phyloP scores from a whole-genome alignment of 1,284 basidiomycete genomes.

The Xerocomus nothofagi region DNA sequence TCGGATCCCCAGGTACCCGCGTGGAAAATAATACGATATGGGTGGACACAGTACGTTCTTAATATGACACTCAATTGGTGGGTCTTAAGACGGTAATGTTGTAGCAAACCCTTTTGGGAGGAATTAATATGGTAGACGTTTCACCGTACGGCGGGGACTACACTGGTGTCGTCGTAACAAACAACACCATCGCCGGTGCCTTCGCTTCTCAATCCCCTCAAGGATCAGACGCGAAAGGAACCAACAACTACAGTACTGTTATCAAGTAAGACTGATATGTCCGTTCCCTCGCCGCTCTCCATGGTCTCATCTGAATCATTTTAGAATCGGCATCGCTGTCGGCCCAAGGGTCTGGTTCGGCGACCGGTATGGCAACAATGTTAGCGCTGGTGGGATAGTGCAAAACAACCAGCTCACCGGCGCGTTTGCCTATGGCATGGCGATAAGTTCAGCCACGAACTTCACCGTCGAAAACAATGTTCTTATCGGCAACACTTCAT shows the following conservation, averaged over 20 bases:
- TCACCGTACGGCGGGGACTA: conserved; percentile 74
- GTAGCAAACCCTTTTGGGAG: conserved; percentile 71
- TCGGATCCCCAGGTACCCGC: conserved; percentile 75
- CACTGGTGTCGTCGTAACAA: conserved; percentile 63
- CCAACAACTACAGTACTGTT: conserved; percentile 57
- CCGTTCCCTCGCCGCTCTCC: not conserved
- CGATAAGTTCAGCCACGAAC: conserved; percentile 60
- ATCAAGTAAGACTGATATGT: conserved; percentile 75
- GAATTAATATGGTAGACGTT: conserved; percentile 82
- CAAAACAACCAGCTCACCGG: conserved; percentile 68
- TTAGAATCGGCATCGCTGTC: conserved; percentile 71
- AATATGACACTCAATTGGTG: not conserved
- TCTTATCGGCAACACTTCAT: conserved; percentile 71
- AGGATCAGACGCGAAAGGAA: conserved; percentile 48
- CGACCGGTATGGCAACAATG: conserved; percentile 56
- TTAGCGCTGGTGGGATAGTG: conserved; percentile 61
- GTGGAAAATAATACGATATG: conserved; percentile 78
- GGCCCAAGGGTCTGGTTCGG: conserved; percentile 82
- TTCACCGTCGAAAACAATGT: conserved; percentile 69
- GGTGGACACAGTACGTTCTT: conserved; percentile 53
- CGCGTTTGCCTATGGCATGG: conserved; percentile 71
- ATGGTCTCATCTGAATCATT: conserved; percentile 1
- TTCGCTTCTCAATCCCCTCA: conserved; percentile 53
- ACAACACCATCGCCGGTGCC: conserved; percentile 71
- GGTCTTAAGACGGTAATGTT: not conserved